Evolutionary conservation across 805 yeast species (phyloP), one percentile per base, ranked within the genome.

Genomic region (Yamadazyma paraphyllophila): DNA sequence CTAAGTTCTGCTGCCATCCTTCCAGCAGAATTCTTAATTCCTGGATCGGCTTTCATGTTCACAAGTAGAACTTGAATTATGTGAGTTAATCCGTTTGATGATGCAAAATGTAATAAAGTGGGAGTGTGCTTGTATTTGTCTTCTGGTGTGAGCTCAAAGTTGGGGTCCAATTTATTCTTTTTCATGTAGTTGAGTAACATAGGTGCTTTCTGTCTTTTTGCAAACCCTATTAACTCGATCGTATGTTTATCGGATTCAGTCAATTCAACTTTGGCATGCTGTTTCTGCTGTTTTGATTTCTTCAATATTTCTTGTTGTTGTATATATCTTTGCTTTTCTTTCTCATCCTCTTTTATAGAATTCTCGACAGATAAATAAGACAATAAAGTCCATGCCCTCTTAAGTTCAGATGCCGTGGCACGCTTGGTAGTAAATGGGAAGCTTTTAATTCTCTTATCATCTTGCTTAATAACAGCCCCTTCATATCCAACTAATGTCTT

Each of bases 341-440:
- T 62, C 58, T 53, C 65, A 48, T 73, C 67, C 2, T 71, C 64
- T 51, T 73, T 67, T 1, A 96, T 92, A n/a, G 74, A 63, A 8
- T 78, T 77, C 6, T 77, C 63, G 1, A 80, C 60, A 33, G 71
- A 67, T 52, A 88, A 65, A 53, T 83, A 81, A 0, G 90, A 72
- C 46, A 94, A 69, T 52, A 84, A 83, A 24, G 78, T 73, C 98
- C 98, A 94, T 0, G 95, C 89, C 39, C 81, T 77, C 57, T 83
- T 87, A 54, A 94, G 67, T 60, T 91, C 98, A 2, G 79, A 67
- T 0, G 85, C 74, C 0, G 96, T 91, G 1, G 98, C 96, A 52
- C 97, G 76, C 45, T 80, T 80, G 0, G 99, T 92, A 0, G 96
- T 84, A 66, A 94, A 90, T 1, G 99, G 99, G 59, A 92, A 81